phyloP scores from a whole-genome alignment of 2,329 filamentous ascomycete species.

The Verticillium dahliae region DNA sequence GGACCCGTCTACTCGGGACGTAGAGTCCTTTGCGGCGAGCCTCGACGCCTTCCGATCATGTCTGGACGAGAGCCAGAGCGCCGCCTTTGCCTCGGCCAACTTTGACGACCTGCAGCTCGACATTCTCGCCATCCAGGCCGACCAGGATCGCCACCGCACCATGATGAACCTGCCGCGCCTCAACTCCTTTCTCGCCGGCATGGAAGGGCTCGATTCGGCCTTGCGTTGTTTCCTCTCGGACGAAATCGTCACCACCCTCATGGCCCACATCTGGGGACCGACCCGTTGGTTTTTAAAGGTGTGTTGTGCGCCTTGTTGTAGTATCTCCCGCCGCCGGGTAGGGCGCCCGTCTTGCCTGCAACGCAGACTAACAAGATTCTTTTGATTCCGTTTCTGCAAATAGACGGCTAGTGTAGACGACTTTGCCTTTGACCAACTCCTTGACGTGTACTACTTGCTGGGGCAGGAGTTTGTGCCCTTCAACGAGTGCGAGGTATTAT shows the following conservation, averaged over 20 bases:
- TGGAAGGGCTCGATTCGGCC: slow-evolving; percentile 12
- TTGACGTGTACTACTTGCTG: slow-evolving; percentile 8
- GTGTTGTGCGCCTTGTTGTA: slow-evolving; percentile 3
- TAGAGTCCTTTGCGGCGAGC: neutral
- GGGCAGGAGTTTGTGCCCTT: slow-evolving; percentile 3
- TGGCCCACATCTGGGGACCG: slow-evolving; percentile 21
- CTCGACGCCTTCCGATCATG: slow-evolving; percentile 9
- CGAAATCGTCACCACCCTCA: slow-evolving; percentile 9
- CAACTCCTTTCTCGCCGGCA: slow-evolving; percentile 14
- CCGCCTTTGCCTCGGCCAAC: slow-evolving; percentile 12
- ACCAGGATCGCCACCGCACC: slow-evolving; percentile 16
- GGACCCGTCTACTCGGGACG: neutral
- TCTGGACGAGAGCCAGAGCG: slow-evolving; percentile 10
- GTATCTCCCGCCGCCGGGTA: neutral
- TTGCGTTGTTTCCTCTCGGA: slow-evolving; percentile 3
- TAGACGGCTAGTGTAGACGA: slow-evolving; percentile 5
- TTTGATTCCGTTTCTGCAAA: neutral
- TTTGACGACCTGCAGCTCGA: slow-evolving; percentile 13
- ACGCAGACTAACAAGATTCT: neutral
- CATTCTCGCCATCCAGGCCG: slow-evolving; percentile 16
- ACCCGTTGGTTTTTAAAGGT: slow-evolving; percentile 15
- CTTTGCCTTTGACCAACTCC: slow-evolving; percentile 8
- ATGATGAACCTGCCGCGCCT: slow-evolving; percentile 20
- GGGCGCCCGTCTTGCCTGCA: too few species aligned
- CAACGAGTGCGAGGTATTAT: neutral